A percentile compares a stretch with the other conserved stretches of the same genome.
phyloP scores from a whole-genome alignment of 2,329 filamentous ascomycete species.

The Arachnopeziza araneosa region DNA sequence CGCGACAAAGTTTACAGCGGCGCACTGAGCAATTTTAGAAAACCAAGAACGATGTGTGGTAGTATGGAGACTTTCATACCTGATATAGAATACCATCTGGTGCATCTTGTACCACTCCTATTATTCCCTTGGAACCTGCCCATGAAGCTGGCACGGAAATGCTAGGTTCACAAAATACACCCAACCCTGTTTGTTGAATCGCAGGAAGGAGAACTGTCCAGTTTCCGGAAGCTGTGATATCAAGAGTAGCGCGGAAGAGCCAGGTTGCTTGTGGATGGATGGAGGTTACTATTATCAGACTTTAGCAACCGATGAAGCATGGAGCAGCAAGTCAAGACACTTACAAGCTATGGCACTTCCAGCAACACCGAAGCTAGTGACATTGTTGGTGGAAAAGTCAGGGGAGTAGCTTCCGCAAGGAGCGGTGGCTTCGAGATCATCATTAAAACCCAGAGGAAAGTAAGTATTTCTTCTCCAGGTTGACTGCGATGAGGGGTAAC shows the following conservation, averaged over 20 bases:
- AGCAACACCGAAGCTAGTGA: no score
- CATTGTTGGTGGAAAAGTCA: no score
- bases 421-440: no score
- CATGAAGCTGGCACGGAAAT: constrained; percentile 45
- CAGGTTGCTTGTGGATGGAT: constrained; percentile 49
- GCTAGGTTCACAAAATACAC: constrained; percentile 46
- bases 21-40: constrained; percentile 36
- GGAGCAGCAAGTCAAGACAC: no score
- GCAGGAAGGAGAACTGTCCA: constrained; percentile 53
- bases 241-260: constrained; percentile 53
- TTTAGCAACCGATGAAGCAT: no score
- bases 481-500: no score
- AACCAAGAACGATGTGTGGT: no score
- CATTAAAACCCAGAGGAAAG: no score
- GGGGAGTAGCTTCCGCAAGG: no score
- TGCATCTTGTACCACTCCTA: constrained; percentile 46
- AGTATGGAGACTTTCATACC: constrained; percentile 32
- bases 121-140: constrained; percentile 49
- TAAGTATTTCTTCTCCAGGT: no score
- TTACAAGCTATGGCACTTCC: no score
- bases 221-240: constrained; percentile 38
- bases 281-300: constrained; percentile 13
- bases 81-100: constrained; percentile 53
- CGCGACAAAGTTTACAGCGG: constrained; percentile 49
- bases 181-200: constrained; percentile 48